Percentiles rank a stretch among this genome's conserved stretches.
phyloP scores from a whole-genome alignment of 352 stramenopile species.

The Globisporangium uncinulatum region DNA sequence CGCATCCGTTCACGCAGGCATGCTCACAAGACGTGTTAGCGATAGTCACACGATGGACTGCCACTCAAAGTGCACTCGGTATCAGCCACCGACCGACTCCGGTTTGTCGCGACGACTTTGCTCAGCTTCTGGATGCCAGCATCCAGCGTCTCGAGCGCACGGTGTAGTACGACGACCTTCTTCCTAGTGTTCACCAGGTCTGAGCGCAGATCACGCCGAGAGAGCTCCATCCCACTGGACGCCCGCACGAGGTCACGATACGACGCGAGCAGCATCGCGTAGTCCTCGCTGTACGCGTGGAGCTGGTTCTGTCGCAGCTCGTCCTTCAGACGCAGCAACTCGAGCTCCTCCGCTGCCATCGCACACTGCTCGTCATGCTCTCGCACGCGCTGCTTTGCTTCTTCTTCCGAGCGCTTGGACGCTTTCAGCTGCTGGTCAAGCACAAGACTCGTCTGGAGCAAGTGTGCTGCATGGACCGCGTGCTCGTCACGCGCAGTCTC shows the following conservation, averaged over 20 bases:
- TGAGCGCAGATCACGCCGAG: conserved; percentile 23
- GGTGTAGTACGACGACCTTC: conserved; percentile 21
- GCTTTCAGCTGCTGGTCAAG: conserved; percentile 20
- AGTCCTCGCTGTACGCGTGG: conserved; percentile 19
- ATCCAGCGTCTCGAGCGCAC: conserved; percentile 25
- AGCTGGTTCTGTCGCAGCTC: conserved; percentile 4
- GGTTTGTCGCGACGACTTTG: conserved; percentile 21
- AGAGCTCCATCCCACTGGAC: conserved; percentile 23
- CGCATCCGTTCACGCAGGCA: neutral
- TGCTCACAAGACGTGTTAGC: neutral
- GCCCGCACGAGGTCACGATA: conserved; percentile 17
- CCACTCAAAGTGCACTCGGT: neutral
- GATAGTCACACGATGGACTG: no score
- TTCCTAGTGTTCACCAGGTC: conserved; percentile 26
- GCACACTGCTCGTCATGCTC: conserved; percentile 11
- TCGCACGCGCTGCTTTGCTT: conserved; percentile 1
- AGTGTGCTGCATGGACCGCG: conserved; percentile 20
- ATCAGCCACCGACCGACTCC: conserved; percentile 20
- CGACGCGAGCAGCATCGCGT: conserved; percentile 8
- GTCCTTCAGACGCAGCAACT: conserved; percentile 10
- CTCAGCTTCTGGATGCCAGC: conserved; percentile 27
- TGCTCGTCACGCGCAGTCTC: conserved; percentile 17
- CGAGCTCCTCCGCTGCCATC: conserved; percentile 10
- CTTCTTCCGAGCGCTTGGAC: neutral
- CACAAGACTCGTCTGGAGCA: conserved; percentile 24